Evolutionary conservation across 371 early-diverging fungal species (phyloP).

Genomic region (Apophysomyces trapeziformis): DNA sequence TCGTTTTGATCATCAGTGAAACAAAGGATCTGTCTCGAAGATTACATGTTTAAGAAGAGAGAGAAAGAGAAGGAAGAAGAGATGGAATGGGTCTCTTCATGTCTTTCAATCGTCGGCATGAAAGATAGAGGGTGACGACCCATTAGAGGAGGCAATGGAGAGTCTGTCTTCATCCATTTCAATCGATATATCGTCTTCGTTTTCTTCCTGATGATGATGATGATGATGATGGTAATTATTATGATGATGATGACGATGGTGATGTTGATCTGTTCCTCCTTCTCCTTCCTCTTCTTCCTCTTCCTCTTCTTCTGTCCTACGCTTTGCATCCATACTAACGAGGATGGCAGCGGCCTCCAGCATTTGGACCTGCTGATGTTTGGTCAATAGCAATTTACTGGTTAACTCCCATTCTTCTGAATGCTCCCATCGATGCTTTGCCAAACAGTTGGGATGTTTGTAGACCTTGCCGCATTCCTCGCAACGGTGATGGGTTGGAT

Average conservation of each 20-base stretch:
- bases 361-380: slow-evolving; percentile 80
- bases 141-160: slow-evolving; percentile 6
- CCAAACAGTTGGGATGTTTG: slow-evolving; percentile 69
- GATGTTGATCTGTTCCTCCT: slow-evolving; percentile 24
- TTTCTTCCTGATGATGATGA: slow-evolving; percentile 12
- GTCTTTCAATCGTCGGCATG: slow-evolving; percentile 7
- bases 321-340: slow-evolving; percentile 53
- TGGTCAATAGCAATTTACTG: slow-evolving; percentile 65
- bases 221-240: slow-evolving; percentile 4
- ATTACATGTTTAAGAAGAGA: neutral
- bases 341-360: slow-evolving; percentile 77
- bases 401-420: slow-evolving; percentile 71
- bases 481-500: slow-evolving; percentile 45
- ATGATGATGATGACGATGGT: slow-evolving; percentile 13
- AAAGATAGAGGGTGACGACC: slow-evolving; percentile 1
- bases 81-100: neutral
- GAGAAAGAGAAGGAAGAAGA: neutral
- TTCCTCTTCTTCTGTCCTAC: slow-evolving; percentile 23
- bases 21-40: too few relatives aligned
- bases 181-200: slow-evolving; percentile 21
- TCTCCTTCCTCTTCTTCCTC: slow-evolving; percentile 29
- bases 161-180: slow-evolving; percentile 18
- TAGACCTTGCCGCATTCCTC: slow-evolving; percentile 73
- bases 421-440: slow-evolving; percentile 78
- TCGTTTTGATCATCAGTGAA: too few relatives aligned